Evolutionary conservation across 805 yeast genomes (phyloP), one percentile per base, ranked within the genome.

Genomic region (Starmerella floricola): DNA sequence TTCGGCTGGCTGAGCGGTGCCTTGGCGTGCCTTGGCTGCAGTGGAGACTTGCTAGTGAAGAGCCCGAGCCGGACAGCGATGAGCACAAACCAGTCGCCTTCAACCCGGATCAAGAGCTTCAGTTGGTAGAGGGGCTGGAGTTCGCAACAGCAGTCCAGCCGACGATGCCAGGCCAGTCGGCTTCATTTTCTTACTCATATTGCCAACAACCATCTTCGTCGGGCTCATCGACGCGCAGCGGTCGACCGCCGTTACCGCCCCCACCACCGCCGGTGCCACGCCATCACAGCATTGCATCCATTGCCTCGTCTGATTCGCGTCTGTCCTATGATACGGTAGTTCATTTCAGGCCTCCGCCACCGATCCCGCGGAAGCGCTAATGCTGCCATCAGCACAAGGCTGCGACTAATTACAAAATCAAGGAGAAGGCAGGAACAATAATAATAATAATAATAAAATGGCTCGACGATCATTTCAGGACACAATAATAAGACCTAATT

Each of bases 1-100:
- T 8, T 12, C 47, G 53, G n/a, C 44, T 50, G 11, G 41, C 53
- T 8, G 39, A 42, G 26, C 48, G 48, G 6, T 50, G 53, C 27
- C 36, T 50, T 20, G 32, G 33, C n/a, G 44, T 45, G 8, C 38
- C 45, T 12, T 50, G 53, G 53, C 42, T 49, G n/a, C n/a, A 16
- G 10, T 34, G 38, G 42, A 31, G 30, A 11, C 12, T n/a, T 16
- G 39, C 13, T n/a, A 38, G 19, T 4, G 18, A 11, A 20, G 18
- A 30, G 12, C 21, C 27, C 33, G 19, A 15, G 11, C n/a, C 11
- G 15, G 16, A n/a, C 34, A 28, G 13, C 12, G 21, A 5, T 17
- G 29, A 24, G 18, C 13, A n/a, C 18, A 11, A 18, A 11, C 8
- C 2, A 31, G 29, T 30, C 11, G 28, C 19, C 26, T 11, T 18